Conservation (phyloP, 2,329 filamentous ascomycete species). For the Monilinia fructigena region DNA sequence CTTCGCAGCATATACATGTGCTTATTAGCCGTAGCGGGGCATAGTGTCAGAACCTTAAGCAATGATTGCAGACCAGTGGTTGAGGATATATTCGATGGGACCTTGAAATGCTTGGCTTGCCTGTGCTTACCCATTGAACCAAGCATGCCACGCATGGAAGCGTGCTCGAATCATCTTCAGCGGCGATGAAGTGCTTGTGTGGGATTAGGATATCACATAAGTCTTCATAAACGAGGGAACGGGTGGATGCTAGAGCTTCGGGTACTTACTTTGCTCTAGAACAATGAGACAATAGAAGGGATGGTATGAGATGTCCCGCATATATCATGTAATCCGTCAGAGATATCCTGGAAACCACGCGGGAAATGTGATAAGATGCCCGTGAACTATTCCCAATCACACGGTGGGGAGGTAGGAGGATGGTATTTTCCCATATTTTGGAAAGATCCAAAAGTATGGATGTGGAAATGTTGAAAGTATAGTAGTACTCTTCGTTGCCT, state of each 20-base stretch:
- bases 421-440: neutral
- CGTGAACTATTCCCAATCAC: conserved; percentile 1
- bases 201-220: conserved; percentile 22
- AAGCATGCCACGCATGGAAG: conserved; percentile 12
- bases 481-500: neutral
- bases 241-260: conserved; percentile 11
- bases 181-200: conserved; percentile 6
- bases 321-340: conserved; percentile 18
- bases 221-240: conserved; percentile 2
- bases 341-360: conserved; percentile 22
- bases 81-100: neutral
- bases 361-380: conserved; percentile 10
- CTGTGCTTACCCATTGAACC: conserved; percentile 2
- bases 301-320: conserved; percentile 21
- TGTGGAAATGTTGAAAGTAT: neutral
- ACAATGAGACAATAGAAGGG: neutral
- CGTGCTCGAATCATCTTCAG: conserved; percentile 1
- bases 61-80: neutral
- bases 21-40: conserved; percentile 2
- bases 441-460: too few relatives aligned
- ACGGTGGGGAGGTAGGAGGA: conserved; percentile 10
- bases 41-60: conserved; percentile 22
- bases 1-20: conserved; percentile 8
- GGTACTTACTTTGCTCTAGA: conserved; percentile 10
- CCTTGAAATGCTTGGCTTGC: neutral